These are phyloP conservation scores for Trichopus zeylanicus DNA, from an alignment of 116 monocot genomes.

Conservation along the genomic window DNA sequence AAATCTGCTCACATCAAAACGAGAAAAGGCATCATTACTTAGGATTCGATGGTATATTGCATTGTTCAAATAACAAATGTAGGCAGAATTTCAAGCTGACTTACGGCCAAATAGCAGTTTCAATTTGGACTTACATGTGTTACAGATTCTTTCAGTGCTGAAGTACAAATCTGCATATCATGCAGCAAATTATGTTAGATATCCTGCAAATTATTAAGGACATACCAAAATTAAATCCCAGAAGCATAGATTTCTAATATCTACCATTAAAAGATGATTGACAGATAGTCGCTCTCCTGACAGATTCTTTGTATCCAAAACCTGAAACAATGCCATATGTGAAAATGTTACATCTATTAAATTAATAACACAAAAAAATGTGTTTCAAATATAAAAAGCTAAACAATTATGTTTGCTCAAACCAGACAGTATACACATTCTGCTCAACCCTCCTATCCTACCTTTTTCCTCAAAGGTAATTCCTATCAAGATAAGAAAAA, in stretches of 20 bases:
- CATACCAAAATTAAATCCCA: not conserved
- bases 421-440: too few relatives aligned
- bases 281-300: conserved; percentile 29
- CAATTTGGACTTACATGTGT: conserved; percentile 48
- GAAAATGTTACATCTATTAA: not conserved
- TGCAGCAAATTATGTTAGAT: conserved; percentile 5
- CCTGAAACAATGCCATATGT: conserved; percentile 26
- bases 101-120: not conserved
- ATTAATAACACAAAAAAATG: not conserved
- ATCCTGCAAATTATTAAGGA: not conserved
- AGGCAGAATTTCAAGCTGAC: not conserved
- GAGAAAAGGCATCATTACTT: not conserved
- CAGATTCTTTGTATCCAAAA: conserved; percentile 35
- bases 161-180: conserved; percentile 66
- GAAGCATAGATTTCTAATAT: conserved; percentile 1
- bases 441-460: too few relatives aligned
- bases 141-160: conserved; percentile 75
- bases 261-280: conserved; percentile 54
- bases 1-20: conserved; percentile 37
- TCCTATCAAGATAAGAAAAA: not conserved
- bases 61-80: not conserved
- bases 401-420: too few relatives aligned
- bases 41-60: not conserved
- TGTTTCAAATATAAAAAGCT: not conserved
- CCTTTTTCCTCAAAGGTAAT: too few relatives aligned